Conservation (phyloP, 2,329 filamentous ascomycete species). For the Tolypocladium ovalisporum region DNA sequence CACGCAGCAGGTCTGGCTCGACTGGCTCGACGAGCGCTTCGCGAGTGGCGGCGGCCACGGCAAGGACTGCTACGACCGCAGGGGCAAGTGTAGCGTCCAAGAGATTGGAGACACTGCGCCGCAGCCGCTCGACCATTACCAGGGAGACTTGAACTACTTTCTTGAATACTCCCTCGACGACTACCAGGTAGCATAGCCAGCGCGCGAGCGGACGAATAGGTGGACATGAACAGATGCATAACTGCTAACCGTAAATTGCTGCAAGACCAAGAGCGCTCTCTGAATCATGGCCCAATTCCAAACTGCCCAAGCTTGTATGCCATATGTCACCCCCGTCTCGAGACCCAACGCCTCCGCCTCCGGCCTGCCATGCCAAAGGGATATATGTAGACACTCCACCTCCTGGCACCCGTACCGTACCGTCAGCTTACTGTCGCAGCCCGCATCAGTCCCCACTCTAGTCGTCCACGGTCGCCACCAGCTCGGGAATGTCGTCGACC, state of each 20-base stretch:
- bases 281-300: background rate
- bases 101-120: conserved; percentile 4
- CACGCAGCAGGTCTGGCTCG: conserved; percentile 12
- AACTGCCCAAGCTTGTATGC: background rate
- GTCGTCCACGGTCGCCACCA: conserved; percentile 34
- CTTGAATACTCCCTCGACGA: conserved; percentile 1
- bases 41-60: background rate
- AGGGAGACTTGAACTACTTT: conserved; percentile 3
- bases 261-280: background rate
- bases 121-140: conserved; percentile 5
- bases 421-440: background rate
- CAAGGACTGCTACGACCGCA: background rate
- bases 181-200: conserved; percentile 3
- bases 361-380: background rate
- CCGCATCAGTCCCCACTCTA: background rate
- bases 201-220: background rate
- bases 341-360: background rate
- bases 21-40: conserved; percentile 13
- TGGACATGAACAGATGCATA: background rate
- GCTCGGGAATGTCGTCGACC: conserved; percentile 68
- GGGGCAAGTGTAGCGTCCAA: background rate
- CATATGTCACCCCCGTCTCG: background rate
- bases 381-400: background rate
- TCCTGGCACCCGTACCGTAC: background rate
- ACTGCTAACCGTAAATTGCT: background rate